A percentile compares a stretch with the other conserved stretches of the same genome.
phyloP scores from a whole-genome alignment of 2,329 filamentous ascomycete species.

The Akanthomyces uredinophilus region DNA sequence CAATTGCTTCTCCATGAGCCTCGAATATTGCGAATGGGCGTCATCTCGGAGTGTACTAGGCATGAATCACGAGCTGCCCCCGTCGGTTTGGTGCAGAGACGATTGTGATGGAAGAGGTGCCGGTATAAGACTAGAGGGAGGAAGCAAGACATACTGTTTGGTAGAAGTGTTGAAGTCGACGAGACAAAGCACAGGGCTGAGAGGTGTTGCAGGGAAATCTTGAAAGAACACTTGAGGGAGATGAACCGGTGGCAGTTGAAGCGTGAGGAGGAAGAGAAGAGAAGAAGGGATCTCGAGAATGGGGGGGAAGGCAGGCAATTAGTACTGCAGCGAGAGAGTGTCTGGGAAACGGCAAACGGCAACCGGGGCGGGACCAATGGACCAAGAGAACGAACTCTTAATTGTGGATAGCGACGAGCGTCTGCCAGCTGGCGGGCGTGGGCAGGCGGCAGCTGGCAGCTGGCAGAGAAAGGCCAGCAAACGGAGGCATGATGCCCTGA shows the following conservation, averaged over 20 bases:
- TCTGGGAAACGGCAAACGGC: slow-evolving; percentile 14
- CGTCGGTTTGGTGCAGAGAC: background rate
- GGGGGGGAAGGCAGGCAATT: slow-evolving; percentile 8
- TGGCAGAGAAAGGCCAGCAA: background rate
- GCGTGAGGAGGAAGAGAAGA: slow-evolving; percentile 6
- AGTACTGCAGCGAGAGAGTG: slow-evolving; percentile 8
- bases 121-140: background rate
- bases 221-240: slow-evolving; percentile 5
- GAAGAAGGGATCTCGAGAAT: background rate
- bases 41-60: background rate
- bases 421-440: background rate
- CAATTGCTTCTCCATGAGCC: background rate
- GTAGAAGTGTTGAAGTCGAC: background rate
- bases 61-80: background rate
- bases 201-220: slow-evolving; percentile 1
- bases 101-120: background rate
- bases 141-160: slow-evolving; percentile 2
- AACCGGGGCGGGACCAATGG: slow-evolving; percentile 3
- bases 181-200: slow-evolving; percentile 13
- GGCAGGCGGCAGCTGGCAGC: background rate
- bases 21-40: background rate
- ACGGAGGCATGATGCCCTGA: slow-evolving; percentile 1
- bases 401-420: slow-evolving; percentile 2
- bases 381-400: slow-evolving; percentile 2
- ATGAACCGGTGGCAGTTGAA: slow-evolving; percentile 8